These are phyloP conservation scores for Cenococcum geophilum DNA, from an alignment of 495 filamentous ascomycete species.

Conservation along the genomic window DNA sequence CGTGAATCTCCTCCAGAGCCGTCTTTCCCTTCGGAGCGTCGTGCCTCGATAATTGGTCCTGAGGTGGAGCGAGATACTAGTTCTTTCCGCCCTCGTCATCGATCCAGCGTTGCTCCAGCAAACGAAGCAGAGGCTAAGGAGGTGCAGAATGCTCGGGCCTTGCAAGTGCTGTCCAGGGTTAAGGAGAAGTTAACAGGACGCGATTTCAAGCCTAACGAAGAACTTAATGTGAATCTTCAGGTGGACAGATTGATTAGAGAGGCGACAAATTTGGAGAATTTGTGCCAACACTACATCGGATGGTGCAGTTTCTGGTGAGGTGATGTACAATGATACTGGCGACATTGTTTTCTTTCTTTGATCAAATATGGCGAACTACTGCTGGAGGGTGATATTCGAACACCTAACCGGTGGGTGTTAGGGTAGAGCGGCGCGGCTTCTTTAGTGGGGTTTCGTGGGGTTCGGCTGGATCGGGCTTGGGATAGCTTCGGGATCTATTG, in stretches of 20 bases:
- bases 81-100: constrained; percentile 32
- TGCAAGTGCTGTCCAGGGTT: constrained; percentile 87
- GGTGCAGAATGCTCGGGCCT: constrained; percentile 83
- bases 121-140: constrained; percentile 53
- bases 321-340: background rate
- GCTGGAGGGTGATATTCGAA: background rate
- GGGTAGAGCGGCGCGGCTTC: background rate
- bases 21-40: constrained; percentile 71
- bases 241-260: constrained; percentile 91
- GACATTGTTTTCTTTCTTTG: background rate
- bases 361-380: background rate
- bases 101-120: constrained; percentile 29
- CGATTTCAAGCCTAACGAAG: constrained; percentile 63
- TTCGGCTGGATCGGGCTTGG: background rate
- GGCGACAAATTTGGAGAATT: constrained; percentile 92
- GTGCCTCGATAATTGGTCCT: constrained; percentile 58
- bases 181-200: constrained; percentile 84
- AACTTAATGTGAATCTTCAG: constrained; percentile 79
- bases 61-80: constrained; percentile 12
- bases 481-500: background rate
- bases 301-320: constrained; percentile 88
- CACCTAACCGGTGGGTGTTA: background rate
- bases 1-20: constrained; percentile 74
- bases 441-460: background rate
- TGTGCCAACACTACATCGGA: constrained; percentile 98